Evolutionary conservation across 371 early-diverging fungal genomes (phyloP), one percentile per base, ranked within the genome.

Genomic region (Zopfochytrium polystomum): DNA sequence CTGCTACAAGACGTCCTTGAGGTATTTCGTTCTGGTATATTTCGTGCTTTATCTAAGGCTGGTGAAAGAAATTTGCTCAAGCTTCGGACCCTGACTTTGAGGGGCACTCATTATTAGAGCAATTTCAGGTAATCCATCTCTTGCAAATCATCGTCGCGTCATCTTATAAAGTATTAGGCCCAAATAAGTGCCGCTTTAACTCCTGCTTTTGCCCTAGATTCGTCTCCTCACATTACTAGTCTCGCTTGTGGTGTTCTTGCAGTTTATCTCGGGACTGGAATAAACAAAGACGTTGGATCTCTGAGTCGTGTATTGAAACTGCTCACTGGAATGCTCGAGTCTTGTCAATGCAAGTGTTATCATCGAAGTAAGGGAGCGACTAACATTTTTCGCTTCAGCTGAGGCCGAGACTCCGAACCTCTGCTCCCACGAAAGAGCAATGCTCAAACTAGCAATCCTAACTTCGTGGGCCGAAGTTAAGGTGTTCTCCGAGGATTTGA

Each of bases 101-200:
- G 26, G 92, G 81, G 51, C 87, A 87, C 58, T 73, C 85, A 0
- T 71, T 93, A 0, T 68, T 93, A 46, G 94, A 91, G 67, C 92
- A 92, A 62, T 93, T 91, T 65, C 90, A 91, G 64, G 81, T 75
- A 22, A 30, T 6, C 27, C 53, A 9, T 46, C 35, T 49, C 15
- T 38, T 18, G 38, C 7, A 11, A 18, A 7, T 38, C 11, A 18
- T 38, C 38, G 7, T 7, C 38, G 18, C 38, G 7, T 11, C 7
- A 38, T 11, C 38, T 18, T 38, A 38, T 38, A 38, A 38, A 38
- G n/a, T 38, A 46, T 42, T 70, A 75, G 74, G 90, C 93, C 0
- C 93, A 93, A 68, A 90, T 93, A 48, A 86, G 87, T 29, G 89
- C 92, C 1, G 91, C 94, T 0, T 72, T 93, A 33, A 90, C 90